Base-by-base conservation (phyloP, 805 yeast species). In the Ogataea corticis region DNA sequence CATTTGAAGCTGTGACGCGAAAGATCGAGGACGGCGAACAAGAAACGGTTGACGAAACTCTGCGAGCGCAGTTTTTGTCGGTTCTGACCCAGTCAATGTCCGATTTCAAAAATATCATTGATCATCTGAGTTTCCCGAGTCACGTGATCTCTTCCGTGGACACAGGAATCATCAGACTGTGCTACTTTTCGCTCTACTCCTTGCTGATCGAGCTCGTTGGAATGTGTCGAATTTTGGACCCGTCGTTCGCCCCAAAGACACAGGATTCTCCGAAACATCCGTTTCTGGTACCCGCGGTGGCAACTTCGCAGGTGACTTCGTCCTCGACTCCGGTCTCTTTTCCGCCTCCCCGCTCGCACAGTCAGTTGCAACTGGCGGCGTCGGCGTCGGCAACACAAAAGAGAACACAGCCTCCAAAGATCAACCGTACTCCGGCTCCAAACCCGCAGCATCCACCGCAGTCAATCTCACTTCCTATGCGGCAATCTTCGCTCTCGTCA, bases 181-280 rank as follows among this genome's bases (percentile, higher is more conserved):
- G 57, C 1, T 65, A 62, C 30, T 61, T 61, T 33, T 39, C 61
- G 9, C 23, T 65, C 4, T 54, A 55, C 34, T 62, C 69, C 3
- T 43, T 64, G n/a, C 49, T 61, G 18, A 49, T 63, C 23, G 69
- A 65, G 37, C 38, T 61, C 14, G 32, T 57, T 7, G 46, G 54
- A 18, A 41, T 60, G 13, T 61, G 63, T 38, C 51, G 57, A 40
- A 42, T 56, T 2, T 42, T 65, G 10, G 53, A 59, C 11, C 66
- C 68, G 3, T 18, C 54, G 33, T 50, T 43, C 23, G 11, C 48
- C 29, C 14, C 31, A 16, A 34, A 44, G 30, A 14, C 53, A 19
- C 39, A 46, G 16, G 30, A 45, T 39, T 15, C 31, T 30, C 33
- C 45, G 33, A 37, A 18, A 28, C 40, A 25, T 16, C 25, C 40